Evolutionary conservation across 441 rosid species (phyloP), one percentile per base, ranked within the genome.

Genomic region (Gossypium gossypioides): DNA sequence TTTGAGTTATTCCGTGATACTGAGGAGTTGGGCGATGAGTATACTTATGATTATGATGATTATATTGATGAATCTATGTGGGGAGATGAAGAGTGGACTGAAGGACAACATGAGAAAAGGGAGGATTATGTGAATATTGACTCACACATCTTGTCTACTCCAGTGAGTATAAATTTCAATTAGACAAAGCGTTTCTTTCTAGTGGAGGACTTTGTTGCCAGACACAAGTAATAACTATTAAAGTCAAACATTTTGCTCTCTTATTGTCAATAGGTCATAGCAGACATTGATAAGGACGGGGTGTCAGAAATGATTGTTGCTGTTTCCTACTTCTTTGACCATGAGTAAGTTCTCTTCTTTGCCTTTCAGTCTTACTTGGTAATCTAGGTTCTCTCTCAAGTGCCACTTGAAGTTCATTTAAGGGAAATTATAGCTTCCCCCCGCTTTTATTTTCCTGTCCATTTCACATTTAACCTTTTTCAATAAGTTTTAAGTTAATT

Each of bases 61-160:
- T 86, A 88, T 82, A 92, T 89, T 75, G 89, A 91, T 76, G 97
- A 89, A 70, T 64, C 83, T 69, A 81, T 85, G 97, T 96, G 98
- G 99, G 96, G 97, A 71, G 97, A 89, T 75, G 99, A 93, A 81
- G 97, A 91, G 74, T 96, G 97, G 97, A 85, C 80, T 52, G 99
- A 96, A 85, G 87, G 76, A 40, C 75, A 84, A 56, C 99, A 93
- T 67, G 95, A 88, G 85, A 88, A 85, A 76, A 69, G 87, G 79
- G 97, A 93, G 83, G 99, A 96, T 81, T 90, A 86, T 78, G 96
- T 96, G 82, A 88, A 91, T 76, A 75, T 96, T 70, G 99, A 96
- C 71, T 87, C 97, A 6, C 99, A 96, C 77, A 82, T 96, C 79
- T 81, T 96, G 72, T 86, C 92, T 82, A 91, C 99, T 77, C 99